Evolutionary conservation across 768 basidiomycete genomes (phyloP).

Genomic region (Suillus hirtellus): DNA sequence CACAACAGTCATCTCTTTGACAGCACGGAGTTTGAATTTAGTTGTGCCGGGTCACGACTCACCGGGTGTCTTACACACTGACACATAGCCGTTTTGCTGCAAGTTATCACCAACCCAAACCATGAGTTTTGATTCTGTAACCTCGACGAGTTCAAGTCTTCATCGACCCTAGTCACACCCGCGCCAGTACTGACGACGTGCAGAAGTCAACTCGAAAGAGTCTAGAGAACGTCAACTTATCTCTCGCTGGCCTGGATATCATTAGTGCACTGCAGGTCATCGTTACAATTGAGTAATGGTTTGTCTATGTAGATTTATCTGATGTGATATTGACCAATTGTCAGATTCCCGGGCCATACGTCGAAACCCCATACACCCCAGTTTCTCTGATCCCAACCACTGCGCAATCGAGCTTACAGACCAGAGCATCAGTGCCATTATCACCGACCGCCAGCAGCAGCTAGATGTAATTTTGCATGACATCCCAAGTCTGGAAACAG

Average conservation of each 20-base stretch:
- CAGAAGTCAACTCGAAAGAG: neutral
- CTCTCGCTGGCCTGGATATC: neutral
- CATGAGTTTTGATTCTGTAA: too few relatives aligned
- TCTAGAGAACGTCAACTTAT: neutral
- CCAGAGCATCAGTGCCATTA: neutral
- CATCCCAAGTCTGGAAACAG: neutral
- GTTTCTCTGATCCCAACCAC: neutral
- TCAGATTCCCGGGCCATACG: neutral
- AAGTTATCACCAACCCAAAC: too few relatives aligned
- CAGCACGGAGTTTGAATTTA: constrained; percentile 19
- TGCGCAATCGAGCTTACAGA: neutral
- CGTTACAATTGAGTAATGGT: neutral
- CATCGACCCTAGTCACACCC: too few relatives aligned
- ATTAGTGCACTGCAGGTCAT: neutral
- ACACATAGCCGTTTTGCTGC: too few relatives aligned
- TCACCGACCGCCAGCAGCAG: neutral
- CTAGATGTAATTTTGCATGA: too few relatives aligned
- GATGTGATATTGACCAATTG: neutral
- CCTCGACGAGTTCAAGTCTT: too few relatives aligned
- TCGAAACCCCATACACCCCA: neutral
- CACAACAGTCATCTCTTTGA: constrained; percentile 55
- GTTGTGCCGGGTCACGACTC: too few relatives aligned
- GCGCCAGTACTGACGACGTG: neutral
- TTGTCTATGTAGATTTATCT: neutral
- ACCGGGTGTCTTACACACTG: too few relatives aligned